Conservation (phyloP, 352 stramenopile genomes). For the Phytopythium aichiense region DNA sequence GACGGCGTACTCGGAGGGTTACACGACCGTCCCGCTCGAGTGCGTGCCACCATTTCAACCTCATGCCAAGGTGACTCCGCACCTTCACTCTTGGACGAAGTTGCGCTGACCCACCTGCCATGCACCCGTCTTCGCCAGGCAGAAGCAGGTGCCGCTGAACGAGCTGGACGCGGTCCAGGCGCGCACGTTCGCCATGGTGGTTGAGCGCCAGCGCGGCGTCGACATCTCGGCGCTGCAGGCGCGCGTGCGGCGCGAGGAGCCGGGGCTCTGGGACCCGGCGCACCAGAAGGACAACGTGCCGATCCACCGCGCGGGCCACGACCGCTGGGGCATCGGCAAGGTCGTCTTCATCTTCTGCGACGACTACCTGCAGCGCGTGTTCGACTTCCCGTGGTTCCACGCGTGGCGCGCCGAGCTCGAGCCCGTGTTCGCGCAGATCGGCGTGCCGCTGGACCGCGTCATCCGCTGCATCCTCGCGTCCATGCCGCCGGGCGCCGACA, state of each 20-base stretch:
- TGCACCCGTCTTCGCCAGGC: slow-evolving; percentile 19
- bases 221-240: slow-evolving; percentile 62
- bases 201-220: slow-evolving; percentile 54
- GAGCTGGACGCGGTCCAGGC: slow-evolving; percentile 44
- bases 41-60: slow-evolving; percentile 6
- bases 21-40: slow-evolving; percentile 30
- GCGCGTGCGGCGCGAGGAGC: slow-evolving; percentile 43
- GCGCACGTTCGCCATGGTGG: slow-evolving; percentile 38
- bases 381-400: slow-evolving; percentile 94
- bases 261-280: slow-evolving; percentile 58
- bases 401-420: slow-evolving; percentile 67
- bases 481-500: slow-evolving; percentile 93
- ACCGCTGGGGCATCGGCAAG: slow-evolving; percentile 98
- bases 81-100: too few species aligned
- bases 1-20: slow-evolving; percentile 20
- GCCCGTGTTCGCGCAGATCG: slow-evolving; percentile 89
- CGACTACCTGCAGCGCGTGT: slow-evolving; percentile 96
- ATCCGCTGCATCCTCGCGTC: slow-evolving; percentile 95
- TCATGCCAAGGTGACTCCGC: too few species aligned
- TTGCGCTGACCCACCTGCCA: not conserved
- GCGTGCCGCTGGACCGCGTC: slow-evolving; percentile 79
- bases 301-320: slow-evolving; percentile 93
- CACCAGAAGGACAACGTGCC: slow-evolving; percentile 87
- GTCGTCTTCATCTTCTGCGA: slow-evolving; percentile 98
- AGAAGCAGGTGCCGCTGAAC: slow-evolving; percentile 68